These are phyloP conservation scores for Spathaspora sp. DNA, from an alignment of 805 yeast genomes.

Conservation along the genomic window DNA sequence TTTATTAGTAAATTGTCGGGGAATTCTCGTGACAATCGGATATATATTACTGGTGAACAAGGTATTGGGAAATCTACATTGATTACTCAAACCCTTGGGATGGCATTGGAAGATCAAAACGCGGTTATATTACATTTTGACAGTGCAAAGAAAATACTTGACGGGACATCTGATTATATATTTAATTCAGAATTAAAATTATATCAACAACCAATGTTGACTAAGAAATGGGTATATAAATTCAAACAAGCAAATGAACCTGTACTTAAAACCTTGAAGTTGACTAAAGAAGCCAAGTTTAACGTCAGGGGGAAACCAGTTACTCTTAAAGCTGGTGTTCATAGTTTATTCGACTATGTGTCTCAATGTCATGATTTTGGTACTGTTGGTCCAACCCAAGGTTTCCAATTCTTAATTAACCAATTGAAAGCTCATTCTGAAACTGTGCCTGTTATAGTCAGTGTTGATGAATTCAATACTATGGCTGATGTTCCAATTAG, in stretches of 20 bases:
- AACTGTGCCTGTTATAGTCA: slow-evolving; percentile 54
- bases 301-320: slow-evolving; percentile 26
- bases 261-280: slow-evolving; percentile 30
- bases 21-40: slow-evolving; percentile 40
- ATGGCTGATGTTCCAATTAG: slow-evolving; percentile 54
- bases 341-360: slow-evolving; percentile 45
- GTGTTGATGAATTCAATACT: slow-evolving; percentile 74
- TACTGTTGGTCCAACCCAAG: slow-evolving; percentile 34
- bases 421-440: slow-evolving; percentile 51
- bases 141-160: slow-evolving; percentile 54
- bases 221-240: slow-evolving; percentile 56
- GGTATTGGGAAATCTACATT: slow-evolving; percentile 81
- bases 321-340: slow-evolving; percentile 28
- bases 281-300: slow-evolving; percentile 32
- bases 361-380: slow-evolving; percentile 36
- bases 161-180: slow-evolving; percentile 71
- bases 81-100: slow-evolving; percentile 64
- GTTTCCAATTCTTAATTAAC: slow-evolving; percentile 50
- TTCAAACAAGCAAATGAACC: slow-evolving; percentile 31
- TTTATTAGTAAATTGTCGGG: slow-evolving; percentile 33
- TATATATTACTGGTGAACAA: slow-evolving; percentile 59
- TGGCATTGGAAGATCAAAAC: slow-evolving; percentile 34
- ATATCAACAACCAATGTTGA: slow-evolving; percentile 78
- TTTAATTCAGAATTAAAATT: slow-evolving; percentile 44
- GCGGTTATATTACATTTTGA: slow-evolving; percentile 60